Evolutionary conservation across 805 yeast genomes (phyloP).

Genomic region (Starmerella kuoi): DNA sequence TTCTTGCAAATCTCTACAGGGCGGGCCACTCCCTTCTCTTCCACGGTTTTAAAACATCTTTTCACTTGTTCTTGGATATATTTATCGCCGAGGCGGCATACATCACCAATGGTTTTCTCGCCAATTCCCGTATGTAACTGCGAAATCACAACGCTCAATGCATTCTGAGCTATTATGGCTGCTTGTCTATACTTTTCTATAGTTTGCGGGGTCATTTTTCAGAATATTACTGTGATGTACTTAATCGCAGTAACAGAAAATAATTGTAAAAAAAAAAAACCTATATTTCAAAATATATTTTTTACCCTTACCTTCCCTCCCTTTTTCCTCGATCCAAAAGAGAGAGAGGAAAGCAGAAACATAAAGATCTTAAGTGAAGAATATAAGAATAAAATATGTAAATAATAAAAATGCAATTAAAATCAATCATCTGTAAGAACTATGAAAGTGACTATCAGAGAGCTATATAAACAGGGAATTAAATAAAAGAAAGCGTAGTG

Average conservation of each 20-base stretch:
- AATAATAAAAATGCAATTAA: too few relatives aligned
- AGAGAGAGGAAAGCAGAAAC: too few relatives aligned
- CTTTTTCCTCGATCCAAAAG: background rate
- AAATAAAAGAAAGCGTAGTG: too few relatives aligned
- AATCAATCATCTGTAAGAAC: too few relatives aligned
- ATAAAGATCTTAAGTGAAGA: too few relatives aligned
- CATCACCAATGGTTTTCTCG: conserved; percentile 38
- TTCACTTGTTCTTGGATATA: conserved; percentile 50
- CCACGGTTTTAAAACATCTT: conserved; percentile 38
- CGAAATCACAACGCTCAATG: conserved; percentile 50
- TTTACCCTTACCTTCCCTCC: background rate
- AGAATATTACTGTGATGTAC: too few relatives aligned
- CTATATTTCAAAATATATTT: background rate
- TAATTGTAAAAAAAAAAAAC: background rate
- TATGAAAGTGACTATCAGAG: too few relatives aligned
- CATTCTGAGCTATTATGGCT: conserved; percentile 79
- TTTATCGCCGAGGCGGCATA: conserved; percentile 74
- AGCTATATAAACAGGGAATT: too few relatives aligned
- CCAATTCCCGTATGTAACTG: conserved; percentile 69
- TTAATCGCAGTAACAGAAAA: background rate
- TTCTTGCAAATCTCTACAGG: conserved; percentile 86
- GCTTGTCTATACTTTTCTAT: conserved; percentile 78
- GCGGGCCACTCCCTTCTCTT: conserved; percentile 80
- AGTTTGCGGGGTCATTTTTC: conserved; percentile 7
- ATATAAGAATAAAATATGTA: too few relatives aligned